Evolutionary conservation across 2,329 filamentous ascomycete species (phyloP).

Genomic region (Didymosphaeria variabile): DNA sequence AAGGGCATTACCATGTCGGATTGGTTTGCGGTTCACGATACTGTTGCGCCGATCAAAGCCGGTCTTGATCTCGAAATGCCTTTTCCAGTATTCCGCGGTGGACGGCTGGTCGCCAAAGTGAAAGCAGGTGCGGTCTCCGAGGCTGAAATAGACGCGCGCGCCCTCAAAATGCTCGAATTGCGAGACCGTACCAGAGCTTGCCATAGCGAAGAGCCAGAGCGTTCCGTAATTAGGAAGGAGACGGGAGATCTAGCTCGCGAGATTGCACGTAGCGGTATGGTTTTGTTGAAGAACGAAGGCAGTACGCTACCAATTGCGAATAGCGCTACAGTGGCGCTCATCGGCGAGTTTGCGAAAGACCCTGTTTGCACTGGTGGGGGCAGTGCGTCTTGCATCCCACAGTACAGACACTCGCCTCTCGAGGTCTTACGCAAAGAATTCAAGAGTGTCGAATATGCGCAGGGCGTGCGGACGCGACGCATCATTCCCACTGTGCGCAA

Average conservation of each 20-base stretch:
- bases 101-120: background rate
- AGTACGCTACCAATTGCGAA: background rate
- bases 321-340: too few relatives aligned
- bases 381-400: too few relatives aligned
- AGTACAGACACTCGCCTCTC: too few relatives aligned
- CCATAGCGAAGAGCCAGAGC: background rate
- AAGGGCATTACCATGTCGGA: background rate
- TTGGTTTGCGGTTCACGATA: constrained; percentile 20
- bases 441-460: too few relatives aligned
- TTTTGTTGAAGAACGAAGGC: constrained; percentile 11
- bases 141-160: background rate
- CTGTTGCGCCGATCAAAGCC: constrained; percentile 22
- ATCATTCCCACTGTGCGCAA: too few relatives aligned
- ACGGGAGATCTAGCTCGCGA: background rate
- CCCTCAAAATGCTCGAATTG: background rate
- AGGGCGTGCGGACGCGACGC: too few relatives aligned
- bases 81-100: constrained; percentile 19
- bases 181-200: background rate
- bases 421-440: too few relatives aligned
- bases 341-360: too few relatives aligned
- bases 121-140: background rate
- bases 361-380: too few relatives aligned
- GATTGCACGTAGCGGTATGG: constrained; percentile 6
- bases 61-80: constrained; percentile 33
- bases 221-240: background rate